phyloP scores from a whole-genome alignment of 208 protist genomes.

The Naegleria gruberi region DNA sequence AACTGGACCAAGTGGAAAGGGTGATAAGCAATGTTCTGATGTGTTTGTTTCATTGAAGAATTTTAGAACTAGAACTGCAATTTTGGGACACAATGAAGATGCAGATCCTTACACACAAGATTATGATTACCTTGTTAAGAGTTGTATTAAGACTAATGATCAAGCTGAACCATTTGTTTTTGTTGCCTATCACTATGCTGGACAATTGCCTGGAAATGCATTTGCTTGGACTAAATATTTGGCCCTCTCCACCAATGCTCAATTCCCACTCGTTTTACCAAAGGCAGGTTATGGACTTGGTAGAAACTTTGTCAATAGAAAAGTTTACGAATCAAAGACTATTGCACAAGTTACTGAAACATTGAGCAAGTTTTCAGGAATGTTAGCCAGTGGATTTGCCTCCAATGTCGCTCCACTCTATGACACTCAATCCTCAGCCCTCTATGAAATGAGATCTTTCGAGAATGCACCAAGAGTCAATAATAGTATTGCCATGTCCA shows the following conservation, averaged over 20 bases:
- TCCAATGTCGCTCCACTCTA: background rate
- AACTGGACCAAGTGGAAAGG: too few relatives aligned
- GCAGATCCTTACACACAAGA: background rate
- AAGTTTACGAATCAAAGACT: background rate
- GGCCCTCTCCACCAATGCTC: background rate
- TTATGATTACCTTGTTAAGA: background rate
- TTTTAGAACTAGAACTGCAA: background rate
- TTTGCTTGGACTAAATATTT: background rate
- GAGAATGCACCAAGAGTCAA: background rate
- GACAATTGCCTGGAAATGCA: background rate
- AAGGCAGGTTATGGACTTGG: background rate
- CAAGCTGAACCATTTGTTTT: background rate
- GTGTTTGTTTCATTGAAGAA: background rate
- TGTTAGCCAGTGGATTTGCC: background rate
- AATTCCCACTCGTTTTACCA: background rate
- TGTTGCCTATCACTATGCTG: background rate
- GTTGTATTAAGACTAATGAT: background rate
- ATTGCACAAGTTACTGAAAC: background rate
- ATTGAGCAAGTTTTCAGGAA: background rate
- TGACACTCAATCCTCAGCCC: background rate
- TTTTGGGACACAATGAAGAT: slow-evolving; percentile 8
- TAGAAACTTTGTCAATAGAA: background rate
- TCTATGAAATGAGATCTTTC: background rate
- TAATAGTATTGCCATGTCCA: background rate
- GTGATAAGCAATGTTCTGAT: background rate